A percentile compares a stretch with the other conserved stretches of the same genome.
phyloP scores from a whole-genome alignment of 345 rosid genomes.

The Citrus sinensis region DNA sequence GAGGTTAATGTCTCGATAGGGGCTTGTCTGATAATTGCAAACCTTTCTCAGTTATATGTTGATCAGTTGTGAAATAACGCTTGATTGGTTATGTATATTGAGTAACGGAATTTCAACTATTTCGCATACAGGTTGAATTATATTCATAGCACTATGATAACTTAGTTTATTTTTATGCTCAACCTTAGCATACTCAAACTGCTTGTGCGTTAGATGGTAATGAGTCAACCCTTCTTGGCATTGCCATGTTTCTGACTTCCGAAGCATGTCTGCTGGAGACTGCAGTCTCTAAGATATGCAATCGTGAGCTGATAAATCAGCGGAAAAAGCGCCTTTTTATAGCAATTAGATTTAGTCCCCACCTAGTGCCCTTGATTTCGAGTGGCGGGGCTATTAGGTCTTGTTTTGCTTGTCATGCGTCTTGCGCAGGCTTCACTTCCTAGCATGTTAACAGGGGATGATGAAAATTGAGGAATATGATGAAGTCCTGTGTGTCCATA shows the following conservation, averaged over 20 bases:
- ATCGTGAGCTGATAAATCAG: not conserved
- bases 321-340: not conserved
- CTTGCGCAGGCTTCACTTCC: not conserved
- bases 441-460: not conserved
- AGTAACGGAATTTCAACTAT: not conserved
- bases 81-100: not conserved
- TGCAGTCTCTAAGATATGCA: not conserved
- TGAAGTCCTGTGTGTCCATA: not conserved
- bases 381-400: not conserved
- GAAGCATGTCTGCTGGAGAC: not conserved
- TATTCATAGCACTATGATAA: not conserved
- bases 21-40: not conserved
- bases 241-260: not conserved
- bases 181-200: not conserved
- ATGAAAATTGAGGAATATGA: not conserved
- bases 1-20: not conserved
- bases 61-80: not conserved
- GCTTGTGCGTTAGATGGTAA: not conserved
- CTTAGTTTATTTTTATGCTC: not conserved
- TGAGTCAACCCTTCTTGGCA: not conserved
- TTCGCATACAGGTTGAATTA: not conserved
- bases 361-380: not conserved
- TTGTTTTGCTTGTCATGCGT: not conserved
- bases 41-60: not conserved
- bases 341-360: not conserved